Evolutionary conservation across 2,329 filamentous ascomycete genomes (phyloP), one percentile per base, ranked within the genome.

Genomic region (Curvularia verruculosa): DNA sequence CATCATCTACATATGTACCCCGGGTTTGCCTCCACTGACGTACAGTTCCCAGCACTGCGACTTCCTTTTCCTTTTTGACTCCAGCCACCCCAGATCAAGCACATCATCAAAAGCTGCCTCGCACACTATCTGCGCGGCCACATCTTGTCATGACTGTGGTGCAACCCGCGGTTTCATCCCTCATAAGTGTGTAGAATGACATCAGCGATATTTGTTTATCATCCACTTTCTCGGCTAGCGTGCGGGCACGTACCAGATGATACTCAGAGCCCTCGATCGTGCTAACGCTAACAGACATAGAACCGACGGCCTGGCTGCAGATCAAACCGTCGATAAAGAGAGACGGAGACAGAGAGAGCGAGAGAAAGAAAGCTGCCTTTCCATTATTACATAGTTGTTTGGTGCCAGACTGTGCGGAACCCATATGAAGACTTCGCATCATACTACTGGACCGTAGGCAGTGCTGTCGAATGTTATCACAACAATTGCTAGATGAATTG

Each of bases 31-130:
- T 40, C 51, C 48, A 58, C 61, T 63, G 61, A 66, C 59, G 60
- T 58, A 66, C 56, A 34, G 41, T 44, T 60, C 59, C 59, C 61
- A 58, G 59, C 57, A 45, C 48, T 64, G 59, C 18, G 19, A 45
- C 10, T 46, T 29, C 41, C 13, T 23, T 54, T 41, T 43, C 46
- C 47, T 52, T 31, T 37, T 29, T 45, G 49, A 41, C 31, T 34
- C 41, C 50, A 54, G 49, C 49, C 54, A 56, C 44, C 54, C 37
- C 43, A 24, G 52, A 49, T 56, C 59, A 60, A 39, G 41, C 52
- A 52, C 56, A 63, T 66, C 59, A 67, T 67, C 34, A 55, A 54
- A 43, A 43, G 23, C 40, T 23, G 45, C 15, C 28, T 34, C 19
- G 34, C 41, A 37, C 31, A 37, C 34, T 24, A 44, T 5, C 31